Evolutionary conservation across 1,139 yeast genomes (phyloP).

Genomic region (Zygosaccharomyces pseudobailii): DNA sequence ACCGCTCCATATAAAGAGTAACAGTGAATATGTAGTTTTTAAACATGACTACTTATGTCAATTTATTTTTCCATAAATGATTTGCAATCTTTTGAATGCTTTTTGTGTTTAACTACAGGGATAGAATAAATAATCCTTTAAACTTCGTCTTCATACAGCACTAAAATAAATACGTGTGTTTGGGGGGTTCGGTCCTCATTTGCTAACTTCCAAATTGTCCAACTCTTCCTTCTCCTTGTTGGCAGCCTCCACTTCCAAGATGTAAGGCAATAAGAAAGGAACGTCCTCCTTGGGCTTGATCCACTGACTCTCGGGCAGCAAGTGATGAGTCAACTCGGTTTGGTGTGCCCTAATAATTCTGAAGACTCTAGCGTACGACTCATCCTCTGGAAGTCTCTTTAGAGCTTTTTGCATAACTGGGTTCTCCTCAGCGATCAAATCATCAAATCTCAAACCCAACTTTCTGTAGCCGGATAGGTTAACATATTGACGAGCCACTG

Average conservation of each 20-base stretch:
- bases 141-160: neutral
- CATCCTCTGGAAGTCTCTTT: slow-evolving; percentile 77
- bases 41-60: neutral
- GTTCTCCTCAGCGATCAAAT: slow-evolving; percentile 80
- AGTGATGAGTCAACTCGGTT: slow-evolving; percentile 74
- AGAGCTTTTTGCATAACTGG: slow-evolving; percentile 84
- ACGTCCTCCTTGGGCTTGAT: slow-evolving; percentile 78
- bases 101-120: slow-evolving; percentile 1
- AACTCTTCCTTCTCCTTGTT: slow-evolving; percentile 81
- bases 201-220: slow-evolving; percentile 55
- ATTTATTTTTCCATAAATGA: neutral
- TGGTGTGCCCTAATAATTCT: slow-evolving; percentile 92
- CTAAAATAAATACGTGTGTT: neutral
- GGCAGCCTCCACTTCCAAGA: slow-evolving; percentile 93
- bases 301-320: slow-evolving; percentile 77
- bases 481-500: slow-evolving; percentile 71
- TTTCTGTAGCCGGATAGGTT: slow-evolving; percentile 86
- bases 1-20: neutral
- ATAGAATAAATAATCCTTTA: slow-evolving; percentile 2
- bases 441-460: slow-evolving; percentile 86
- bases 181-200: slow-evolving; percentile 5
- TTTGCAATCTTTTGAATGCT: neutral
- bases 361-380: slow-evolving; percentile 84
- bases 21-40: neutral
- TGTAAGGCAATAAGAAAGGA: slow-evolving; percentile 80